Evolutionary conservation across 2,329 filamentous ascomycete species (phyloP), one percentile per base, ranked within the genome.

Genomic region (Macrophomina pseudophaseolina): DNA sequence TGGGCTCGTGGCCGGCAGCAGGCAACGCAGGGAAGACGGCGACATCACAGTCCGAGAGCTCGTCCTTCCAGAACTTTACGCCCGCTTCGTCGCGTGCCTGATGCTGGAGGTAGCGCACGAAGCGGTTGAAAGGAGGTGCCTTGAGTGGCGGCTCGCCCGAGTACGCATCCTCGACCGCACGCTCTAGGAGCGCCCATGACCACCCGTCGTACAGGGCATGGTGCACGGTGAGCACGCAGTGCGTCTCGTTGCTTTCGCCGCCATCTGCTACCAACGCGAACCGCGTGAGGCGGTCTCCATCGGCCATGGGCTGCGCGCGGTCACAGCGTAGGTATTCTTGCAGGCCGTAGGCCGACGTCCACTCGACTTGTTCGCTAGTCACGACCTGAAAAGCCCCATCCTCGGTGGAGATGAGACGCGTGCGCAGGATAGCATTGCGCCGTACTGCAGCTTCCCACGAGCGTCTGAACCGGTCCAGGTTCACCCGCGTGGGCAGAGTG

Each of bases 131-230:
- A 1, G 52, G 52, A 18, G 52, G 52, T 7, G 52, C n/a, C 9
- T 18, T 11, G 14, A 30, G 12, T 2, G 30, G 23, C 5, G 32
- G 11, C n/a, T 35, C 52, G 30, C 48, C 23, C 4, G 48, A 18
- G 14, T 51, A 51, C 18, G 28, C 48, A 5, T 51, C 18, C 5
- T 51, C 48, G 28, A 51, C 48, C 48, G 35, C 35, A 12, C 28
- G 48, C 48, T 51, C 48, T n/a, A 68, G 96, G 90, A 96, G 94
- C 69, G 95, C 86, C 80, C 96, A 68, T 16, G 51, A 28, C 44
- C 64, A 63, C 40, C 59, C 28, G 46, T 66, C 5, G 44, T 35
- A 40, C 52, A 35, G n/a, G 6, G 48, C 48, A 12, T 51, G 48
- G 18, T 51, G 48, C 7, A 51, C 30, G n/a, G 48, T 51, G 5